phyloP scores from a whole-genome alignment of 495 filamentous ascomycete species.

The Rostrohypoxylon terebratum region DNA sequence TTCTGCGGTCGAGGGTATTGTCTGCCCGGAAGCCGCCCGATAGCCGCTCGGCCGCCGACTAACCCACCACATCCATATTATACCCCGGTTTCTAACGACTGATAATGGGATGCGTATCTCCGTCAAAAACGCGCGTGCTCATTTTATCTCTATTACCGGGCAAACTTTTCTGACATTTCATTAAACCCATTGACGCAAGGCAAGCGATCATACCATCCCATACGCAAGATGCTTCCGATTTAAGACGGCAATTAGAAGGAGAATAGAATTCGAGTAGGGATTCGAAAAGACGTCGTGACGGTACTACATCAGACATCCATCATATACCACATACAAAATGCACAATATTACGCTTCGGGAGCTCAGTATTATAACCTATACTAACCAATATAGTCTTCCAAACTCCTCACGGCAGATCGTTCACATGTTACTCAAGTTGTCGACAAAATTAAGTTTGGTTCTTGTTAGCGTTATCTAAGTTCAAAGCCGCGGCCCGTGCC shows the following conservation, averaged over 20 bases:
- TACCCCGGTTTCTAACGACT: background rate
- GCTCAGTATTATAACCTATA: background rate
- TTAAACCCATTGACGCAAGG: slow-evolving; percentile 15
- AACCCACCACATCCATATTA: background rate
- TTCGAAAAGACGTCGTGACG: background rate
- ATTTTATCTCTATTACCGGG: slow-evolving; percentile 2
- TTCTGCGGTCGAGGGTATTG: slow-evolving; percentile 7
- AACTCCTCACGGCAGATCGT: too few species aligned
- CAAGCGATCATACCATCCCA: slow-evolving; percentile 2
- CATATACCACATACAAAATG: background rate
- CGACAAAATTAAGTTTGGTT: background rate
- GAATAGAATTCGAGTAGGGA: background rate
- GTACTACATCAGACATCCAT: background rate
- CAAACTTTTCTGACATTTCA: background rate
- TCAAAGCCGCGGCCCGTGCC: background rate
- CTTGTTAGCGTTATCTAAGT: background rate
- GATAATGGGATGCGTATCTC: background rate
- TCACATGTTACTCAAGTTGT: background rate
- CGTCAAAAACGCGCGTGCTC: background rate
- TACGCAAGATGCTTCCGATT: background rate
- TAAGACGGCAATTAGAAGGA: slow-evolving; percentile 21
- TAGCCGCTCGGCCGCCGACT: slow-evolving; percentile 31
- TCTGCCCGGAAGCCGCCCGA: slow-evolving; percentile 32
- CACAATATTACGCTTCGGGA: background rate
- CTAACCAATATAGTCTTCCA: background rate